phyloP scores from a whole-genome alignment of 164 flowering plant genomes.

The Hamamelis virginiana region DNA sequence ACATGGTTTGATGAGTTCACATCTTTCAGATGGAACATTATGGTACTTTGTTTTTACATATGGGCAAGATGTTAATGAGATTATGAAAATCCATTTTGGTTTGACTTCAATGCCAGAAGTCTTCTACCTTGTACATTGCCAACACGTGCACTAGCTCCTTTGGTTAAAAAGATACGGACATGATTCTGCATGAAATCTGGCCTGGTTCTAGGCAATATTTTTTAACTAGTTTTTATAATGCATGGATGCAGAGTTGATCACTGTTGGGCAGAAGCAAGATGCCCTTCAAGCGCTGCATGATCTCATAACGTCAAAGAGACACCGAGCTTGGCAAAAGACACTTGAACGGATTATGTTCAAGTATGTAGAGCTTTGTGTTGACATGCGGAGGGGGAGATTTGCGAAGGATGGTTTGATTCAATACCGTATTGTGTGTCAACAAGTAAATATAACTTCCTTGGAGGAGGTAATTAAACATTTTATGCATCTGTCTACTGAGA shows the following conservation, averaged over 20 bases:
- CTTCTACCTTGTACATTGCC: not conserved
- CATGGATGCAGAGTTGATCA: constrained; percentile 72
- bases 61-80: not conserved
- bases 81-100: not conserved
- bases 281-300: constrained; percentile 88
- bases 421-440: constrained; percentile 89
- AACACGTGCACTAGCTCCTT: not conserved
- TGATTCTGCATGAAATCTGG: not conserved
- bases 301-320: constrained; percentile 83
- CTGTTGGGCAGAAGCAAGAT: constrained; percentile 94
- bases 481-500: constrained; percentile 88
- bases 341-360: constrained; percentile 89
- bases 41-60: not conserved
- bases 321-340: constrained; percentile 87
- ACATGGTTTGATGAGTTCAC: not conserved
- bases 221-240: not conserved
- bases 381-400: constrained; percentile 78
- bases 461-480: constrained; percentile 97
- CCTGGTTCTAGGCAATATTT: not conserved
- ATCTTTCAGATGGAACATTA: not conserved
- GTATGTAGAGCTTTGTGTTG: constrained; percentile 94
- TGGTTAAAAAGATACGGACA: not conserved
- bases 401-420: constrained; percentile 97
- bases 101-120: not conserved
- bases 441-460: constrained; percentile 85